Evolutionary conservation across 257 asterid species (phyloP).

Genomic region (Primulina tabacum): DNA sequence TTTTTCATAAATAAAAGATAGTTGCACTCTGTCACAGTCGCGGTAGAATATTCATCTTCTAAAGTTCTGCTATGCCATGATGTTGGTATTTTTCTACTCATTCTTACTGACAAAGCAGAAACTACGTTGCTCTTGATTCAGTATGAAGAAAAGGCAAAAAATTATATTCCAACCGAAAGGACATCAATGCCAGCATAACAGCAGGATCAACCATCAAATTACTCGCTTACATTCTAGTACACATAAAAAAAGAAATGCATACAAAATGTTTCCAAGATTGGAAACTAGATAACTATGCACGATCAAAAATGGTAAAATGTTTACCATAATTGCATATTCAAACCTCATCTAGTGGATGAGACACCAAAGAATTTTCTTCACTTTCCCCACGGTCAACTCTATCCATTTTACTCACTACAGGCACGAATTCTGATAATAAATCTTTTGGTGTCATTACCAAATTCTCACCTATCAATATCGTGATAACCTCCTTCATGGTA

Average conservation of each 20-base stretch:
- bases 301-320: neutral
- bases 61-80: neutral
- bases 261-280: slow-evolving; percentile 3
- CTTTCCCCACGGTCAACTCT: slow-evolving; percentile 26
- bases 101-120: neutral
- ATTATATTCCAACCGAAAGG: slow-evolving; percentile 7
- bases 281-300: neutral
- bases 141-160: slow-evolving; percentile 13
- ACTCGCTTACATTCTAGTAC: slow-evolving; percentile 17
- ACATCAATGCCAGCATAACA: slow-evolving; percentile 20
- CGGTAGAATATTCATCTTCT: neutral
- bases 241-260: neutral
- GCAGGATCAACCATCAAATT: slow-evolving; percentile 21
- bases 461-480: slow-evolving; percentile 56
- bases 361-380: slow-evolving; percentile 23
- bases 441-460: slow-evolving; percentile 43
- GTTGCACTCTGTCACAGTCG: neutral
- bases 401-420: slow-evolving; percentile 18
- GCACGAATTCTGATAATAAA: slow-evolving; percentile 40
- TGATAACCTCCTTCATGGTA: slow-evolving; percentile 65
- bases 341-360: slow-evolving; percentile 30
- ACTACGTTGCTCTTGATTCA: neutral
- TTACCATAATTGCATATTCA: slow-evolving; percentile 28
- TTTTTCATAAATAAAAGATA: too few relatives aligned
- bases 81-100: neutral